Evolutionary conservation across 139 green algal species (phyloP), one percentile per base, ranked within the genome.

Genomic region (Tetradesmus obliquus): DNA sequence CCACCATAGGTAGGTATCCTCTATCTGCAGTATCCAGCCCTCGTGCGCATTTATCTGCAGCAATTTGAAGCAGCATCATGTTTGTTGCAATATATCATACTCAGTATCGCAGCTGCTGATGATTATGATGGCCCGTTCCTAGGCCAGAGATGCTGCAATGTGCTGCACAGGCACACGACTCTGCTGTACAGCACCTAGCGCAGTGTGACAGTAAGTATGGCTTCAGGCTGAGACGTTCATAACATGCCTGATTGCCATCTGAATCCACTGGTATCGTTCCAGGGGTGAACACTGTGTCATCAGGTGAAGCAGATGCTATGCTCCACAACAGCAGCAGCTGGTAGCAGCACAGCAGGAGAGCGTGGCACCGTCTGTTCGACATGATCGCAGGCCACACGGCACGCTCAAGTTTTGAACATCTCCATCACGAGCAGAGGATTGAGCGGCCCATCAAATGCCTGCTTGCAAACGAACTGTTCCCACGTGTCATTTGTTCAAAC

Each of bases 1-100:
- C 10, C 53, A 91, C 88, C 88, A 91, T 0, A 91, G 76, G 88
- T 91, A 91, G 2, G 20, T 81, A 22, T 87, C 88, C 24, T 91
- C 88, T n/a, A 81, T 87, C 53, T 86, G 55, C 55, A 91, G 57
- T 6, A 91, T 91, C 71, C 79, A 86, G n/a, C 88, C 88, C 22
- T 91, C 88, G 62, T 91, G 88, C 10, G 58, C 76, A 2, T 87
- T 8, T 5, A 91, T 51, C 88, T 91, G 88, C 88, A 84, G n/a
- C 83, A 74, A 2, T 2, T 45, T 45, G 32, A 55, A 19, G 24
- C 32, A 55, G 13, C 32, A 84, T 24, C 72, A 81, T 32, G 72
- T 32, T 72, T 82, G 74, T 82, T 15, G 22, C 22, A 17, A 6
- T 55, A 6, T 51, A 32, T 81, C 2, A 19, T 10, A 3, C 9